A percentile compares a stretch with the other conserved stretches of the same genome.
Conservation (phyloP, 129 eudicot species). For the Deinandra increscens region DNA sequence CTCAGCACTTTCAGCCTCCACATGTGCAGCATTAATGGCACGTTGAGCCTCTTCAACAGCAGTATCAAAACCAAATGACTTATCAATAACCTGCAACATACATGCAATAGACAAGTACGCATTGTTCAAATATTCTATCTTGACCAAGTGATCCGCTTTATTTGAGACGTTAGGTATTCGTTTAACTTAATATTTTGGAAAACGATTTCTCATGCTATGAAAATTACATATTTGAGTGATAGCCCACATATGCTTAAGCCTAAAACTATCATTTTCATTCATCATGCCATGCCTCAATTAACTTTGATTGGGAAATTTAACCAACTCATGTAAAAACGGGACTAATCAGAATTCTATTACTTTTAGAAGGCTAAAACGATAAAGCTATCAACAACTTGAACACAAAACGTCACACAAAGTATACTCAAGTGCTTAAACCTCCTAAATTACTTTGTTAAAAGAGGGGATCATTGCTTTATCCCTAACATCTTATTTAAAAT, state of each 20-base stretch:
- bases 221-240: background rate
- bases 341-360: background rate
- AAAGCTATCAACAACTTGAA: background rate
- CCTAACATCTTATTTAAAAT: background rate
- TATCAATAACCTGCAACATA: constrained; percentile 73
- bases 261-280: background rate
- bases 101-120: constrained; percentile 11
- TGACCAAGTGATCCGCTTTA: background rate
- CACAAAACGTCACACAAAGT: background rate
- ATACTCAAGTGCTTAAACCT: background rate
- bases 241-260: constrained; percentile 2
- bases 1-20: constrained; percentile 45
- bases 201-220: background rate
- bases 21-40: constrained; percentile 46
- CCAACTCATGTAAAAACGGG: background rate
- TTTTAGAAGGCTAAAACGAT: background rate
- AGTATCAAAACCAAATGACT: constrained; percentile 51
- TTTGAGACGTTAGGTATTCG: background rate
- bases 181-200: constrained; percentile 16
- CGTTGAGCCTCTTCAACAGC: constrained; percentile 50
- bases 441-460: constrained; percentile 1
- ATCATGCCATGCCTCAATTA: constrained; percentile 11
- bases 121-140: constrained; percentile 1
- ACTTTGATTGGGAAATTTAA: background rate
- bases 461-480: background rate